Percentiles rank a stretch among this genome's conserved stretches.
phyloP scores from a whole-genome alignment of 805 yeast genomes.

The Naumovozyma baii region DNA sequence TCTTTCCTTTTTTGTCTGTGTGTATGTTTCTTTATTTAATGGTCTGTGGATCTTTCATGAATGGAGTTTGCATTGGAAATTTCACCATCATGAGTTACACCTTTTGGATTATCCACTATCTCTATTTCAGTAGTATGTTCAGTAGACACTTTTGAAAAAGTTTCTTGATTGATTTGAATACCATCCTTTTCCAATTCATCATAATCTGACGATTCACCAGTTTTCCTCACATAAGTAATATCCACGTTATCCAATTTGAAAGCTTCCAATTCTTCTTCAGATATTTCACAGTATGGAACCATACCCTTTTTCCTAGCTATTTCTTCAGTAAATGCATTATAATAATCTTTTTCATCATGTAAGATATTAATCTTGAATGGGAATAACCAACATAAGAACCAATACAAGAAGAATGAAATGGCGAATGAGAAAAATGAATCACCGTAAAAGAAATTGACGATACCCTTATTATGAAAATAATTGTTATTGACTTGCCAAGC shows the following conservation, averaged over 20 bases:
- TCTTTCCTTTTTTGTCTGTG: no score
- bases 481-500: conserved; percentile 27
- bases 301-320: conserved; percentile 27
- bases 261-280: conserved; percentile 14
- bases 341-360: conserved; percentile 34
- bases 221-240: not conserved
- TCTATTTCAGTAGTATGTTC: not conserved
- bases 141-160: not conserved
- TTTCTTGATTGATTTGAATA: not conserved
- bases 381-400: conserved; percentile 27
- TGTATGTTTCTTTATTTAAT: no score
- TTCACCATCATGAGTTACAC: not conserved
- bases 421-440: conserved; percentile 35
- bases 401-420: conserved; percentile 32
- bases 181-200: not conserved
- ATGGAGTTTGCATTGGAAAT: not conserved
- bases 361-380: conserved; percentile 30
- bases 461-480: conserved; percentile 28
- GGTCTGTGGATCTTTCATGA: not conserved
- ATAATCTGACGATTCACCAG: not conserved
- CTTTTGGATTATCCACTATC: not conserved
- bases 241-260: not conserved
- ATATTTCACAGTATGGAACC: conserved; percentile 25
- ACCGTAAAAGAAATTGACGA: conserved; percentile 34
- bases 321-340: conserved; percentile 31